These are phyloP conservation scores for Jamesozyma gamospora DNA, from an alignment of 805 yeast species.

Conservation along the genomic window DNA sequence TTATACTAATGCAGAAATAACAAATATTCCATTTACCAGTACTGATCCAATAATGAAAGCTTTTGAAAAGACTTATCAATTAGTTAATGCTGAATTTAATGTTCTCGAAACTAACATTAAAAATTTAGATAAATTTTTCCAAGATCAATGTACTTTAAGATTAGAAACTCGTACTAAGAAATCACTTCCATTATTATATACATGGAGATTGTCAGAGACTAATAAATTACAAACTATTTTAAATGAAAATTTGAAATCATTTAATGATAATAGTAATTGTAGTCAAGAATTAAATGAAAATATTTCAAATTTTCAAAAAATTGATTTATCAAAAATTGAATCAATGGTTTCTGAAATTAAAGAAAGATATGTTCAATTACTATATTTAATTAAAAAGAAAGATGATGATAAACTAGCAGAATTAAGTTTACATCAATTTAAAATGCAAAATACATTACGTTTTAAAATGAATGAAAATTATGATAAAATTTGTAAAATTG, in stretches of 20 bases:
- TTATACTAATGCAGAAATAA: slow-evolving; percentile 15
- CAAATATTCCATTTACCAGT: slow-evolving; percentile 7
- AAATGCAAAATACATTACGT: slow-evolving; percentile 15
- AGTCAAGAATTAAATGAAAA: slow-evolving; percentile 3
- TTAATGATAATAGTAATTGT: neutral
- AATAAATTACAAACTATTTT: slow-evolving; percentile 9
- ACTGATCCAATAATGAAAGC: slow-evolving; percentile 11
- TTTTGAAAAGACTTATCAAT: slow-evolving; percentile 21
- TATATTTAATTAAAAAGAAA: slow-evolving; percentile 3
- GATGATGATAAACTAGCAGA: slow-evolving; percentile 6
- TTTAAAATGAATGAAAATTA: slow-evolving; percentile 12
- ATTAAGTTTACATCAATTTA: slow-evolving; percentile 17
- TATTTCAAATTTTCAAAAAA: slow-evolving; percentile 1
- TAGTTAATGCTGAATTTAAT: slow-evolving; percentile 27
- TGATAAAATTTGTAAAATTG: slow-evolving; percentile 11
- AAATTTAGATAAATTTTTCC: slow-evolving; percentile 22
- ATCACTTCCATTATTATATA: slow-evolving; percentile 22
- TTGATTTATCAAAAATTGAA: neutral
- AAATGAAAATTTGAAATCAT: neutral
- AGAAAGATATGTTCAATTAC: slow-evolving; percentile 6
- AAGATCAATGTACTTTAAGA: slow-evolving; percentile 25
- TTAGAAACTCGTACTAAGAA: slow-evolving; percentile 20
- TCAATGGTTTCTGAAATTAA: slow-evolving; percentile 1
- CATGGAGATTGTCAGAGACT: slow-evolving; percentile 33
- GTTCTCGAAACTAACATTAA: slow-evolving; percentile 26